Percentiles rank a stretch among this genome's conserved stretches.
phyloP scores from a whole-genome alignment of 2,329 filamentous ascomycete species.

The Stagonosporopsis cucurbitacearum region DNA sequence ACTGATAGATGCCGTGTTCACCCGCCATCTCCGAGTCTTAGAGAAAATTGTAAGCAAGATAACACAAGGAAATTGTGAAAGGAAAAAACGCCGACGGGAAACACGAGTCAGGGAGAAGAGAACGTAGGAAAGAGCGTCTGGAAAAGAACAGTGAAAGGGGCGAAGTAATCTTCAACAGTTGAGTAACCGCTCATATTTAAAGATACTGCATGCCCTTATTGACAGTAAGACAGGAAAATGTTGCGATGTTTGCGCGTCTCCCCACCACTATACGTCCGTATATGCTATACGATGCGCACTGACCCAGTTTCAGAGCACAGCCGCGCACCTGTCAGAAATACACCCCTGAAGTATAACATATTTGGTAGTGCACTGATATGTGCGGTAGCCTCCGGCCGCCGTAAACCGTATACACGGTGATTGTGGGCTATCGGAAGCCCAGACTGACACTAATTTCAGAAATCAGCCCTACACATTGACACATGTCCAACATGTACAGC shows the following conservation, averaged over 20 bases:
- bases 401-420: slow-evolving; percentile 7
- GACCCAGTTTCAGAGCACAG: slow-evolving; percentile 13
- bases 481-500: neutral
- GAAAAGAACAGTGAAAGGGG: neutral
- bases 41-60: neutral
- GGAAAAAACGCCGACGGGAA: neutral
- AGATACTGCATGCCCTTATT: neutral
- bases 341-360: neutral
- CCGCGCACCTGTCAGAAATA: slow-evolving; percentile 5
- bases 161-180: neutral
- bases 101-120: neutral
- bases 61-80: neutral
- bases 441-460: neutral
- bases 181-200: slow-evolving; percentile 2
- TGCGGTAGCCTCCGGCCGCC: neutral
- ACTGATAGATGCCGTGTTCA: slow-evolving; percentile 25
- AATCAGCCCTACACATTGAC: neutral
- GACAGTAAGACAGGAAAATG: neutral
- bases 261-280: slow-evolving; percentile 16
- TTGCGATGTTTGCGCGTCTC: neutral
- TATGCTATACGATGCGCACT: slow-evolving; percentile 17
- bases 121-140: neutral
- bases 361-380: neutral
- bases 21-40: slow-evolving; percentile 14
- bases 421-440: neutral